Conservation (phyloP, 2,329 filamentous ascomycete species). For the Aschersonia sp. region DNA sequence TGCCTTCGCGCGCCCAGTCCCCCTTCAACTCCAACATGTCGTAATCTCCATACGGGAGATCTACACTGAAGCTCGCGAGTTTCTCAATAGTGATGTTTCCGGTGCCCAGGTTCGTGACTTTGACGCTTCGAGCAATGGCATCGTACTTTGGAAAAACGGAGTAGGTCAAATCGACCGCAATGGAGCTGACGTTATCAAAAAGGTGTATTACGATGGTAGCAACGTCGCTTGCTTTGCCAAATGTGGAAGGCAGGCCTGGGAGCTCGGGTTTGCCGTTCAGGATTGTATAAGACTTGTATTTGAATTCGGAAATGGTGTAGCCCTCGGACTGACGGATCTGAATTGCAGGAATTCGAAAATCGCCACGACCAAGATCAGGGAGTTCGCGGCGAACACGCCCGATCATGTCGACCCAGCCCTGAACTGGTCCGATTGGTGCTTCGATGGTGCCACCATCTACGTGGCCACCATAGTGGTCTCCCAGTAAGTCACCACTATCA, state of each 20-base stretch:
- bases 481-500: conserved; percentile 37
- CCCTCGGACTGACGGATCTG: conserved; percentile 44
- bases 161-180: conserved; percentile 45
- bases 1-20: conserved; percentile 47
- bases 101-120: conserved; percentile 43
- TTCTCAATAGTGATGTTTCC: conserved; percentile 37
- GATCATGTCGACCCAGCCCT: conserved; percentile 38
- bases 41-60: conserved; percentile 43
- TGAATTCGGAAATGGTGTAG: conserved; percentile 42
- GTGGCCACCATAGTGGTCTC: conserved; percentile 46
- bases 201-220: conserved; percentile 43
- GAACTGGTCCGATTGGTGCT: conserved; percentile 18
- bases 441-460: conserved; percentile 32
- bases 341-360: conserved; percentile 47
- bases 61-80: conserved; percentile 45
- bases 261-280: conserved; percentile 40
- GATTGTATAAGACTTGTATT: conserved; percentile 42
- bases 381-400: conserved; percentile 45
- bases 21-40: conserved; percentile 48
- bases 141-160: conserved; percentile 49
- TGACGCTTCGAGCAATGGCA: conserved; percentile 45
- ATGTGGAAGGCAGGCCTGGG: conserved; percentile 43
- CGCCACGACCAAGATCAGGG: conserved; percentile 48
- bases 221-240: conserved; percentile 38
- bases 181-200: conserved; percentile 41